phyloP scores from a whole-genome alignment of 345 rosid genomes.

The Populus ilicifolia region DNA sequence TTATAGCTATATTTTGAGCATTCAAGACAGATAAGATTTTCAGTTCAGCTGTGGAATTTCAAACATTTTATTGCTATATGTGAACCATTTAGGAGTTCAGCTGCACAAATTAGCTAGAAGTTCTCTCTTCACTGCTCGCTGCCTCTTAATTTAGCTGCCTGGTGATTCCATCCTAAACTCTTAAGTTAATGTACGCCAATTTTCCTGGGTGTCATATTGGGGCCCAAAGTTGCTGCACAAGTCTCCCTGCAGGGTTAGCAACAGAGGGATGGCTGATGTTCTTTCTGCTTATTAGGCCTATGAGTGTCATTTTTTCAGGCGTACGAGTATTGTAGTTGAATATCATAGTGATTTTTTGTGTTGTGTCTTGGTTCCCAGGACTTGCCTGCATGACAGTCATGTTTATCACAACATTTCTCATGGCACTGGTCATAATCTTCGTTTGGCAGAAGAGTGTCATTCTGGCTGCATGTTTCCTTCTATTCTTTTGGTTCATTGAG shows the following conservation, averaged over 20 bases:
- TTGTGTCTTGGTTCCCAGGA: conserved; percentile 46
- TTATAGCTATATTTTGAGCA: background rate
- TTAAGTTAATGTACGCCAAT: background rate
- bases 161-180: background rate
- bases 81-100: background rate
- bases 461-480: conserved; percentile 56
- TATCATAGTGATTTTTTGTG: conserved; percentile 2
- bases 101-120: background rate
- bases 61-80: too few species aligned
- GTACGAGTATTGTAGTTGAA: background rate
- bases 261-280: background rate
- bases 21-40: background rate
- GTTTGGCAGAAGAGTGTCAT: conserved; percentile 65
- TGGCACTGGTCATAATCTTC: conserved; percentile 77
- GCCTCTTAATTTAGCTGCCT: background rate
- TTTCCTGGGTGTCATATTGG: background rate
- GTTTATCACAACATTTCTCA: conserved; percentile 83
- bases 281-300: background rate
- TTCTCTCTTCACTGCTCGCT: background rate
- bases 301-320: background rate
- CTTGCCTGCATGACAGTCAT: conserved; percentile 85
- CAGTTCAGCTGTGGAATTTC: background rate
- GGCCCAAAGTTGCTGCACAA: background rate
- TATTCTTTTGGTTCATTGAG: conserved; percentile 68
- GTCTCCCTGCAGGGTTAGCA: background rate